Evolutionary conservation across 2,329 filamentous ascomycete species (phyloP).

Genomic region (Diaporthe ampelina): DNA sequence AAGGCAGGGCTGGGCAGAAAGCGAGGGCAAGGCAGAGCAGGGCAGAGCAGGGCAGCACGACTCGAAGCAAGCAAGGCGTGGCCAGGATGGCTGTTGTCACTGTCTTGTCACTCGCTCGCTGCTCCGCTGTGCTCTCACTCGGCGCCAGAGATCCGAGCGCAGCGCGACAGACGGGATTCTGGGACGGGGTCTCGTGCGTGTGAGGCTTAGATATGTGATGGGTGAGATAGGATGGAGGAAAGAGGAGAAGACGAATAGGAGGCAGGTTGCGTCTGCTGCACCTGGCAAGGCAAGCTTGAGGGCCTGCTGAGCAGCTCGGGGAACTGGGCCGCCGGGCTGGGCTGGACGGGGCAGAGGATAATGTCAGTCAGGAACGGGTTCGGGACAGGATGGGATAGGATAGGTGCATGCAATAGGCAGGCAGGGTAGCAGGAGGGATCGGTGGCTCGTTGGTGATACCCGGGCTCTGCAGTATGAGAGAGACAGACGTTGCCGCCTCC

Average conservation of each 20-base stretch:
- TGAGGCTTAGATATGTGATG: constrained; percentile 41
- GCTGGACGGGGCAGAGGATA: background rate
- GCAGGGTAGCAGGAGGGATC: constrained; percentile 27
- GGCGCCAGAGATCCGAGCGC: constrained; percentile 10
- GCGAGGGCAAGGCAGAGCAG: background rate
- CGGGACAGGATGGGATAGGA: background rate
- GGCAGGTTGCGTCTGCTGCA: constrained; percentile 9
- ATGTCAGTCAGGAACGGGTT: background rate
- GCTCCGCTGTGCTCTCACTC: constrained; percentile 13
- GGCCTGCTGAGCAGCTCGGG: constrained; percentile 7
- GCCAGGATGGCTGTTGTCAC: constrained; percentile 35
- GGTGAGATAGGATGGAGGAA: constrained; percentile 22
- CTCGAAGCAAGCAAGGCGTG: background rate
- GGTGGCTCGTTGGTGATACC: constrained; percentile 8
- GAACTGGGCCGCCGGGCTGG: background rate
- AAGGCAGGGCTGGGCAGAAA: too few relatives aligned
- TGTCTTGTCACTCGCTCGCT: constrained; percentile 31
- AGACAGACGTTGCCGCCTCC: background rate
- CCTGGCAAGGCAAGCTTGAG: constrained; percentile 19
- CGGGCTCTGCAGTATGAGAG: background rate
- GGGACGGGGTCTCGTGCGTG: constrained; percentile 24
- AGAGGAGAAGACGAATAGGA: constrained; percentile 28
- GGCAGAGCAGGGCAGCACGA: background rate
- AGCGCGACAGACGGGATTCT: constrained; percentile 25
- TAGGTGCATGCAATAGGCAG: background rate